phyloP scores from a whole-genome alignment of 768 basidiomycete species.

The Boletus eberwhitei region DNA sequence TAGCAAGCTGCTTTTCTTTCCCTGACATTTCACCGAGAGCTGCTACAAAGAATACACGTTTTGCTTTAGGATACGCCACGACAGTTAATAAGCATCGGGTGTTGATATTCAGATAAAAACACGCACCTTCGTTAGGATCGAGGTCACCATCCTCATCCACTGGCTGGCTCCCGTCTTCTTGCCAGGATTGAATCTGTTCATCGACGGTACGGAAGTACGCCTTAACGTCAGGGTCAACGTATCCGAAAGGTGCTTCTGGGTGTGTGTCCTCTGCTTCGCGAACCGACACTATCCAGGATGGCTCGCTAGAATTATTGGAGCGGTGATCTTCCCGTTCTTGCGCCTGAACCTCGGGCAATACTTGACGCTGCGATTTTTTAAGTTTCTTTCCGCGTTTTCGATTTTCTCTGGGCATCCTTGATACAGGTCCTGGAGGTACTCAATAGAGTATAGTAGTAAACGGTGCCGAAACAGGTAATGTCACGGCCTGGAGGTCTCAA shows the following conservation, averaged over 20 bases:
- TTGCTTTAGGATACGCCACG: constrained; percentile 43
- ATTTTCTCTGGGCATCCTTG: constrained; percentile 66
- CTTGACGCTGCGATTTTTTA: constrained; percentile 43
- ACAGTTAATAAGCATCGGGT: neutral
- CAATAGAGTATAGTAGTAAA: too few relatives aligned
- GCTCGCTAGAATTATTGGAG: constrained; percentile 36
- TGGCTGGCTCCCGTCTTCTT: constrained; percentile 42
- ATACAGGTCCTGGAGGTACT: neutral
- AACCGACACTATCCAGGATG: constrained; percentile 68
- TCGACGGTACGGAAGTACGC: constrained; percentile 92
- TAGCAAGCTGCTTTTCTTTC: constrained; percentile 87
- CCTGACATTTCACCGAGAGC: constrained; percentile 81
- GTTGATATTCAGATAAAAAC: neutral
- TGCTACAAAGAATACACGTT: constrained; percentile 73
- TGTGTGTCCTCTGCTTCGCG: constrained; percentile 40
- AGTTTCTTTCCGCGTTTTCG: constrained; percentile 77
- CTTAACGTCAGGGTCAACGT: constrained; percentile 85
- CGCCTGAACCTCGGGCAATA: neutral
- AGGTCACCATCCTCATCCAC: constrained; percentile 44
- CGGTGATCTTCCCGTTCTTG: constrained; percentile 3
- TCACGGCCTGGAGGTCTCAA: neutral
- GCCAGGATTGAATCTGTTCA: constrained; percentile 84
- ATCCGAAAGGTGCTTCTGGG: constrained; percentile 82
- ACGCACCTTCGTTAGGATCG: constrained; percentile 71
- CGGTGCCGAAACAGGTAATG: constrained; percentile 8